Evolutionary conservation across 257 asterid genomes (phyloP), one percentile per base, ranked within the genome.

Genomic region (Solanum bulbocastanum): DNA sequence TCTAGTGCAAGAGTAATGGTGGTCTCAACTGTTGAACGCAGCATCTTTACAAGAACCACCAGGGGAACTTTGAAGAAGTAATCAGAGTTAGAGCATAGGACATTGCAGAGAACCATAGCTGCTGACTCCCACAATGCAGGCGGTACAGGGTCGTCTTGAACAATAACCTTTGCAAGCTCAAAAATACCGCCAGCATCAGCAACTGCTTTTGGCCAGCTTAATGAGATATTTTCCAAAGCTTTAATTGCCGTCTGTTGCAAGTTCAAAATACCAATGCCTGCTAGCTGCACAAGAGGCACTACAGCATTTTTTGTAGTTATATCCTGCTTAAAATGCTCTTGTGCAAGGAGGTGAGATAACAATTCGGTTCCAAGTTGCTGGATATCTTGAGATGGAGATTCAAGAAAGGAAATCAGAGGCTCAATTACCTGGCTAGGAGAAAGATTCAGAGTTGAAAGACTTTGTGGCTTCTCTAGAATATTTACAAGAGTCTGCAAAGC

Each of bases 401-500:
- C 98, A 81, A 94, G 91, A 91, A 93, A 94, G 12, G 94, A 88
- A 83, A 93, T 92, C 88, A 96, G 88, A 84, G 97, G 98, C 91
- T 94, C 95, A 22, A 96, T 93, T 83, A 95, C 93, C 92, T 96
- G 94, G 91, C 94, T 93, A 36, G 98, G 96, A 88, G 96, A 86
- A 87, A 95, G 92, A 90, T 92, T 91, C 90, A 95, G 90, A 90
- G 93, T 87, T 36, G 93, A 91, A 74, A 95, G 94, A 89, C 95
- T 91, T 76, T 94, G 96, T 65, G 99, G 98, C 90, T 96, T 96
- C 94, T 96, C 99, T 87, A 96, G 89, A 86, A 96, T 90, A 90
- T 96, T 96, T 84, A 96, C 96, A 79, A 96, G 98, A 49, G 98
- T 94, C 92, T 96, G 98, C 88, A 96, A 81, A 87, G 98, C 96